These are phyloP conservation scores for Pugionium dolabratum DNA, from an alignment of 345 rosid genomes.

Conservation along the genomic window DNA sequence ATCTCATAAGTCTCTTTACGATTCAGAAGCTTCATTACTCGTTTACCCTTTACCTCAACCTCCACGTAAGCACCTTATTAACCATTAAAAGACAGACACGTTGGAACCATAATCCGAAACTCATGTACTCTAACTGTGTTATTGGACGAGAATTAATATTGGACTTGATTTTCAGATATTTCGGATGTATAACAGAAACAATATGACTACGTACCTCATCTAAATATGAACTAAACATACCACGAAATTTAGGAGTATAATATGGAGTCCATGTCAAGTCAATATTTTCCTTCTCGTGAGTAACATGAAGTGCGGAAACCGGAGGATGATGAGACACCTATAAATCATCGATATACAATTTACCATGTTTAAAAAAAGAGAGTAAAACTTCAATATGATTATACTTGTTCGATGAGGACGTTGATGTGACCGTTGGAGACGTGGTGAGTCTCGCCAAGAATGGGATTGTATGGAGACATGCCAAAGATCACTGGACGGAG, in stretches of 20 bases:
- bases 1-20: constrained; percentile 68
- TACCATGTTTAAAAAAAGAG: no score
- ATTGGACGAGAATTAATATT: background rate
- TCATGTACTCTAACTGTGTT: background rate
- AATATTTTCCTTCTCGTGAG: constrained; percentile 59
- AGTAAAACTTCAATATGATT: no score
- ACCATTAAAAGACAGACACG: background rate
- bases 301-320: constrained; percentile 81
- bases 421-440: constrained; percentile 68
- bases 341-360: no score
- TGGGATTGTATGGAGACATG: constrained; percentile 76
- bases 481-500: constrained; percentile 62
- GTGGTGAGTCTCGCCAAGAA: constrained; percentile 95
- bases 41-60: constrained; percentile 64
- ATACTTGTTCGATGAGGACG: constrained; percentile 72
- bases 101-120: no score
- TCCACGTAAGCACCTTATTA: constrained; percentile 62
- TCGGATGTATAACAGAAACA: background rate
- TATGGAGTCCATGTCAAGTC: constrained; percentile 68
- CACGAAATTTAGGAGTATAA: constrained; percentile 62
- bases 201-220: background rate
- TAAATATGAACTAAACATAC: constrained; percentile 34
- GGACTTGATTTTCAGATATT: background rate
- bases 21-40: constrained; percentile 56
- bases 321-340: constrained; percentile 89